Evolutionary conservation across 108 stramenopile species (phyloP).

Genomic region (Craspedostauros australis): DNA sequence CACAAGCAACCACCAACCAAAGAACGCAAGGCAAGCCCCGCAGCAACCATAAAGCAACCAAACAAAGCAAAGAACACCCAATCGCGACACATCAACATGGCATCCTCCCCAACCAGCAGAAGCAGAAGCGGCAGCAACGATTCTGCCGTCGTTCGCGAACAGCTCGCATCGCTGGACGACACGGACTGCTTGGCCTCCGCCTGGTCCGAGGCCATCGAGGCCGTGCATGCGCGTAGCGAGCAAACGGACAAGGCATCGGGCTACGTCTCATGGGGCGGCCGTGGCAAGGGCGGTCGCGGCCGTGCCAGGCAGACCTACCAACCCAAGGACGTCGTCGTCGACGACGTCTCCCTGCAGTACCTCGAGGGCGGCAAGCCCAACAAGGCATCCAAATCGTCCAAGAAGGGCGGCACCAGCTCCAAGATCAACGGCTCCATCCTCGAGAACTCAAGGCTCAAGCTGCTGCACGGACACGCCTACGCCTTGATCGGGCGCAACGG

Average conservation of each 20-base stretch:
- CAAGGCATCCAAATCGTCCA: too few species aligned
- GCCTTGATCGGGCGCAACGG: conserved; percentile 63
- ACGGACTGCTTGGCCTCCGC: conserved; percentile 62
- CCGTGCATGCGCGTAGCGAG: conserved; percentile 2
- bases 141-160: too few species aligned
- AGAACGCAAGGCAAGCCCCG: too few species aligned
- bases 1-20: too few species aligned
- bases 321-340: conserved; percentile 57
- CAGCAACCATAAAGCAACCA: too few species aligned
- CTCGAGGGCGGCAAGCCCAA: conserved; percentile 21
- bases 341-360: conserved; percentile 59
- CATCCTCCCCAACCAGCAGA: too few species aligned
- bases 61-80: too few species aligned
- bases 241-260: neutral
- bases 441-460: conserved; percentile 57
- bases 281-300: conserved; percentile 72
- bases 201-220: conserved; percentile 46
- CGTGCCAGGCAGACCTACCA: conserved; percentile 57
- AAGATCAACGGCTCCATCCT: conserved; percentile 41
- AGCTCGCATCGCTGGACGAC: conserved; percentile 54
- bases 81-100: too few species aligned
- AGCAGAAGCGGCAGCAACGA: too few species aligned
- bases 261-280: conserved; percentile 52
- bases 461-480: conserved; percentile 59
- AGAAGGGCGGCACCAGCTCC: conserved; percentile 10